Evolutionary conservation across 192 early-diverging fungal species (phyloP), one percentile per base, ranked within the genome.

Genomic region (Entophlyctis luteolus): DNA sequence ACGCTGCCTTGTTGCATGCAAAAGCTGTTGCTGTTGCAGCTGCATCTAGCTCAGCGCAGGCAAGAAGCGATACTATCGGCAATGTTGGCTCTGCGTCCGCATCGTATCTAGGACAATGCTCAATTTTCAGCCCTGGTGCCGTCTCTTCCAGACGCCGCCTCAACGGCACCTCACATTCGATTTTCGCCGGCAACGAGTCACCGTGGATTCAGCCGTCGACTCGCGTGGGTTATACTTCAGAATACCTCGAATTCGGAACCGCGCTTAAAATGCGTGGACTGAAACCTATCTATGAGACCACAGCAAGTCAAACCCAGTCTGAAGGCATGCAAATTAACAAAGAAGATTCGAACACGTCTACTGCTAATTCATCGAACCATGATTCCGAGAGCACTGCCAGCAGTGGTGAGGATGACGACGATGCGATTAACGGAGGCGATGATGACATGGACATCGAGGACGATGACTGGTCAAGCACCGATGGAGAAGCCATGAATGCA

Each of bases 241-340:
- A 37, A 33, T 63, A 63, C 48, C 18, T 63, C 25, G 60, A 63
- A 32, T 63, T 37, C 22, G 60, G 60, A 32, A 63, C 60, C 27
- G 60, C 60, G 20, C 31, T 63, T 12, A 63, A 63, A 49, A 22
- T 63, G 10, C 42, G 60, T n/a, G 50, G 60, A 34, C 25, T 63
- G 8, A 25, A 32, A 4, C 60, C 60, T 3, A 49, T 63, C 32
- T 63, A 49, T 63, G 60, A 49, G 10, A 28, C 33, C 16, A 36
- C 57, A 42, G 47, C 60, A 32, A 18, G n/a, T 12, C 10, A 8
- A 22, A 2, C 42, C 10, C 37, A 18, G n/a, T 16, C 14, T 28
- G 42, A 37, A 23, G 29, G 23, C 34, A 25, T 35, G 27, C n/a
- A n/a, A n/a, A n/a, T n/a, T n/a, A n/a, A n/a, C n/a, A n/a, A n/a